A percentile compares a stretch with the other conserved stretches of the same genome.
Conservation (phyloP, 108 stramenopile genomes). For the Cafeteria roenbergensis region DNA sequence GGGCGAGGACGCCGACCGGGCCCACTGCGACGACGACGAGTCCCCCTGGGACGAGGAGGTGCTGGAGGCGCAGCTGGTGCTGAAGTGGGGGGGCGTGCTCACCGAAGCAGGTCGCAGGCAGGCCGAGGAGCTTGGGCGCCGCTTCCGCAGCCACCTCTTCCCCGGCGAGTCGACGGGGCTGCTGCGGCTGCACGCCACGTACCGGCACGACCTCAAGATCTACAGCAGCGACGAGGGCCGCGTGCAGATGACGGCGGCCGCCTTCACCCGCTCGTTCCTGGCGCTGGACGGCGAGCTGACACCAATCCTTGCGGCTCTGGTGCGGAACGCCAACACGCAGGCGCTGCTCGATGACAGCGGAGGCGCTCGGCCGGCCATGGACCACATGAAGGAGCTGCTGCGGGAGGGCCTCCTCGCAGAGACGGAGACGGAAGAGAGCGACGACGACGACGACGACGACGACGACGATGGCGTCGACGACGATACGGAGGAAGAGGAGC, state of each 20-base stretch:
- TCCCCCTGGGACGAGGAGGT: not conserved
- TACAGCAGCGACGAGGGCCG: conserved; percentile 91
- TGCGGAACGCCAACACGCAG: conserved; percentile 73
- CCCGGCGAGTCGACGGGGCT: conserved; percentile 66
- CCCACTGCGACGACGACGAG: no score
- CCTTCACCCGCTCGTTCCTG: conserved; percentile 81
- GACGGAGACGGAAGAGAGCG: no score
- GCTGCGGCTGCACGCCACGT: conserved; percentile 88
- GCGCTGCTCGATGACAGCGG: conserved; percentile 9
- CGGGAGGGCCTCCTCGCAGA: conserved; percentile 10
- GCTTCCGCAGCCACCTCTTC: conserved; percentile 70
- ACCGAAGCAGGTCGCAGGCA: conserved; percentile 80
- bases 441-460: no score
- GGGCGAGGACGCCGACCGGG: no score
- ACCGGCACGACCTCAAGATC: conserved; percentile 95
- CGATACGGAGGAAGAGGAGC: no score
- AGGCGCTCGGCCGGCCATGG: conserved; percentile 1
- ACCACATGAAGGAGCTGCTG: conserved; percentile 1
- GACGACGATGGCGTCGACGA: no score
- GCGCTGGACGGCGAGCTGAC: conserved; percentile 90
- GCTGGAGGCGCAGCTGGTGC: conserved; percentile 66
- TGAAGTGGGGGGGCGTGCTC: conserved; percentile 97
- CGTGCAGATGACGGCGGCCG: conserved; percentile 97
- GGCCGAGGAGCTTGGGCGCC: conserved; percentile 71
- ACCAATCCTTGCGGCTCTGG: conserved; percentile 86